Evolutionary conservation across 2,329 filamentous ascomycete species (phyloP).

Genomic region (Xylaria sp.): DNA sequence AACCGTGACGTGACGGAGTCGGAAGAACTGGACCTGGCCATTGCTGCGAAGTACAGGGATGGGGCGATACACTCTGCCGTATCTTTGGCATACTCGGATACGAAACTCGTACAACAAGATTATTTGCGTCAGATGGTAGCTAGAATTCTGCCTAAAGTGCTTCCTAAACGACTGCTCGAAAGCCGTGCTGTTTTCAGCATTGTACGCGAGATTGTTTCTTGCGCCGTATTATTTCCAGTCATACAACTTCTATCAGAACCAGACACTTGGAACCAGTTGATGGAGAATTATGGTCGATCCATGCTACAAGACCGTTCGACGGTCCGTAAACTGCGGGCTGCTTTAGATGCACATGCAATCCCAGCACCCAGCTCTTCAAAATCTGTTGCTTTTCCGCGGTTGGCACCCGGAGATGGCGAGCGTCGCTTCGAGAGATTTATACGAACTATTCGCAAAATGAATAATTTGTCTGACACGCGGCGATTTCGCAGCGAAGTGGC

Average conservation of each 20-base stretch:
- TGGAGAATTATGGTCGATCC: slow-evolving; percentile 87
- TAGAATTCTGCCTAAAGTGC: slow-evolving; percentile 75
- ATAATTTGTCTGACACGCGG: slow-evolving; percentile 90
- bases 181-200: slow-evolving; percentile 84
- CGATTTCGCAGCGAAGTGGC: slow-evolving; percentile 91
- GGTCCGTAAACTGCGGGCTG: slow-evolving; percentile 88
- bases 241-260: slow-evolving; percentile 86
- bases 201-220: slow-evolving; percentile 89
- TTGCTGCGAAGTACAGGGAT: slow-evolving; percentile 92
- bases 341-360: slow-evolving; percentile 91
- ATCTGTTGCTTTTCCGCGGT: slow-evolving; percentile 77
- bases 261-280: slow-evolving; percentile 96
- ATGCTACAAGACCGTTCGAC: slow-evolving; percentile 96
- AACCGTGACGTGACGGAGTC: slow-evolving; percentile 93
- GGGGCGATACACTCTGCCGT: slow-evolving; percentile 90
- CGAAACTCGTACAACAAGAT: slow-evolving; percentile 85
- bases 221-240: slow-evolving; percentile 86
- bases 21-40: slow-evolving; percentile 93
- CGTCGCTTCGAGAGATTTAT: slow-evolving; percentile 95
- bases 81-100: slow-evolving; percentile 83
- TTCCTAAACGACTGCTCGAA: slow-evolving; percentile 77
- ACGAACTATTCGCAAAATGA: slow-evolving; percentile 85
- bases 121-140: slow-evolving; percentile 82
- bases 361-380: slow-evolving; percentile 75
- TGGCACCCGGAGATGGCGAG: slow-evolving; percentile 86